Evolutionary conservation across 306 rosid species (phyloP).

Genomic region (Fragaria ananassa): DNA sequence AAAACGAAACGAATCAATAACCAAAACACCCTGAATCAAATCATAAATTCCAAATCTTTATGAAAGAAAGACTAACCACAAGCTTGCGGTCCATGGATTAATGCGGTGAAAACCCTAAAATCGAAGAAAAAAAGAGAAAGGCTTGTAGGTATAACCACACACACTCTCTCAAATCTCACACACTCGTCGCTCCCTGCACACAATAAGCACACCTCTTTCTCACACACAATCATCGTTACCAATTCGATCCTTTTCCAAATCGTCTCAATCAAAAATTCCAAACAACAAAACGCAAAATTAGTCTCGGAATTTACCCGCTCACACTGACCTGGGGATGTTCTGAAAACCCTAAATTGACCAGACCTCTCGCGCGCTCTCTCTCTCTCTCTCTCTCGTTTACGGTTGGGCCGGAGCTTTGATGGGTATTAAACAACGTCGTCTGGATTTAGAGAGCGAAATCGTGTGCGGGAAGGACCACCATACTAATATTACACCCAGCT

Average conservation of each 20-base stretch:
- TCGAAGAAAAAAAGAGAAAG: constrained; percentile 25
- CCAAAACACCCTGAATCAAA: not conserved
- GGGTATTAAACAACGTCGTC: not conserved
- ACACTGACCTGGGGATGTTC: not conserved
- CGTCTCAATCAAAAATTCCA: constrained; percentile 31
- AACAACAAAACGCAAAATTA: constrained; percentile 24
- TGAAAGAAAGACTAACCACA: constrained; percentile 54
- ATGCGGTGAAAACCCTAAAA: constrained; percentile 37
- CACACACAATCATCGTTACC: constrained; percentile 66
- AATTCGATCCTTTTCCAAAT: constrained; percentile 5
- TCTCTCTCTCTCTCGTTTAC: not conserved
- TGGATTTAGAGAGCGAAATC: not conserved
- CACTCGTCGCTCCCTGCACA: constrained; percentile 96
- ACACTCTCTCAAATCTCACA: constrained; percentile 78
- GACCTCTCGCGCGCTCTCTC: constrained; percentile 23
- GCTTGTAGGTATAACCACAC: constrained; percentile 59
- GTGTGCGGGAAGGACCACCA: not conserved
- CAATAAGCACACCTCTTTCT: constrained; percentile 81
- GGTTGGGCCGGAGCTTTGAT: not conserved
- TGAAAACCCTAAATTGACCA: constrained; percentile 32
- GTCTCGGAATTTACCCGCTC: constrained; percentile 40
- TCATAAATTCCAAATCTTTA: not conserved
- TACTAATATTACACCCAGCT: no score
- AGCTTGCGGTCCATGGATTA: constrained; percentile 79
- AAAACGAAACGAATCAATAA: not conserved